phyloP scores from a whole-genome alignment of 306 rosid species.

The Vigna nakashimae region DNA sequence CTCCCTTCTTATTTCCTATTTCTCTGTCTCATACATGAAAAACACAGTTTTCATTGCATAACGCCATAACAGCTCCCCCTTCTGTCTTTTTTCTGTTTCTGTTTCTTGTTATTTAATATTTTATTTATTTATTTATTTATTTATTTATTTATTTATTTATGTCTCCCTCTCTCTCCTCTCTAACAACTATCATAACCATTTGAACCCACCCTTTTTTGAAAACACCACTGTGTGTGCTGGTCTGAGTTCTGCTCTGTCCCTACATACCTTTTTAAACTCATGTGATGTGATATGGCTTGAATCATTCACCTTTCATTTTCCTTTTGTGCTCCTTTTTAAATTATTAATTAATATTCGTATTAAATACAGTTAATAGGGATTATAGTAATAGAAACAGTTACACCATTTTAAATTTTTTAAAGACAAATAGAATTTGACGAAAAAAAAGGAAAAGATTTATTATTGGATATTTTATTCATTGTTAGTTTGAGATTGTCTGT shows the following conservation, averaged over 20 bases:
- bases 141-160: conserved; percentile 6
- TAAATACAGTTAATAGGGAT: neutral
- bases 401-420: neutral
- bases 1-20: neutral
- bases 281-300: conserved; percentile 57
- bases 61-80: neutral
- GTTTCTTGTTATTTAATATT: neutral
- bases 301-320: conserved; percentile 54
- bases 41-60: conserved; percentile 12
- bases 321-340: neutral
- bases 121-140: neutral
- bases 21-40: conserved; percentile 26
- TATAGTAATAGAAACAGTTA: neutral
- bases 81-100: conserved; percentile 20
- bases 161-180: conserved; percentile 17
- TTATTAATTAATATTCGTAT: neutral
- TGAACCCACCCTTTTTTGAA: conserved; percentile 56
- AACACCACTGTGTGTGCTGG: conserved; percentile 34
- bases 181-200: conserved; percentile 29
- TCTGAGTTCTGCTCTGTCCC: conserved; percentile 46
- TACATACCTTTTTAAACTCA: conserved; percentile 56
- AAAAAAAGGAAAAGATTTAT: neutral
- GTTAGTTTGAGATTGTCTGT: conserved; percentile 18
- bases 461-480: neutral
- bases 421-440: neutral